A percentile compares a stretch with the other conserved stretches of the same genome.
These are phyloP conservation scores for Aspergillus sp. DNA, from an alignment of 2,329 filamentous ascomycete genomes.

Conservation along the genomic window DNA sequence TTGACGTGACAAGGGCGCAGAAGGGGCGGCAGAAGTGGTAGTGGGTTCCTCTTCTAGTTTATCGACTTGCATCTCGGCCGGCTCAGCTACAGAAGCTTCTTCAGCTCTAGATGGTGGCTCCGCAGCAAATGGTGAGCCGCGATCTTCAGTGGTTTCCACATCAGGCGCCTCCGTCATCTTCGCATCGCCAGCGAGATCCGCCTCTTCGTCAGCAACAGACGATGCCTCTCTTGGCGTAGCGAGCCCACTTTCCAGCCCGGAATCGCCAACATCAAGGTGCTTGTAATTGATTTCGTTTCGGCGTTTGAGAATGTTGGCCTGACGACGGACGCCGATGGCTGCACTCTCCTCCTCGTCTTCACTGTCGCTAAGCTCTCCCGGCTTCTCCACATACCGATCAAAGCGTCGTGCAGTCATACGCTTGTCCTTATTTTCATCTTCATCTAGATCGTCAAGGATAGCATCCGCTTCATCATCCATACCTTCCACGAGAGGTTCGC, in stretches of 20 bases:
- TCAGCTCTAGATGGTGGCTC: constrained; percentile 24
- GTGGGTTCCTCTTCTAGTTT: constrained; percentile 22
- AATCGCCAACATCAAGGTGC: constrained; percentile 49
- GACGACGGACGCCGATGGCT: constrained; percentile 61
- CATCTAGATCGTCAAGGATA: constrained; percentile 62
- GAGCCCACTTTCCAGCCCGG: constrained; percentile 46
- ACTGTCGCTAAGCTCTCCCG: constrained; percentile 77
- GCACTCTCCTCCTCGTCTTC: constrained; percentile 72
- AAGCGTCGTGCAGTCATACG: constrained; percentile 73
- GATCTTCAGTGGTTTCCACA: constrained; percentile 23
- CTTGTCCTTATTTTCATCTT: constrained; percentile 76
- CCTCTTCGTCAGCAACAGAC: constrained; percentile 38
- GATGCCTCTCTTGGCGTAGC: constrained; percentile 39
- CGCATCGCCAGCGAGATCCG: constrained; percentile 27
- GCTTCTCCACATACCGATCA: constrained; percentile 67
- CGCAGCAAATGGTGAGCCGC: constrained; percentile 23
- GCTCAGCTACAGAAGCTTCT: constrained; percentile 24
- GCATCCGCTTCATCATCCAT: constrained; percentile 60
- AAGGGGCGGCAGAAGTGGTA: neutral
- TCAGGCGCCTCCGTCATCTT: constrained; percentile 36
- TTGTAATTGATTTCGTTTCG: constrained; percentile 55
- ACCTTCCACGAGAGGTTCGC: constrained; percentile 45
- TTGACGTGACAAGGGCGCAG: constrained; percentile 21
- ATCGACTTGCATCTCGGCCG: constrained; percentile 24
- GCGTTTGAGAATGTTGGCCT: constrained; percentile 41